These are phyloP conservation scores for Bolboschoenus planiculmis DNA, from an alignment of 176 grass and related monocot genomes.

Conservation along the genomic window DNA sequence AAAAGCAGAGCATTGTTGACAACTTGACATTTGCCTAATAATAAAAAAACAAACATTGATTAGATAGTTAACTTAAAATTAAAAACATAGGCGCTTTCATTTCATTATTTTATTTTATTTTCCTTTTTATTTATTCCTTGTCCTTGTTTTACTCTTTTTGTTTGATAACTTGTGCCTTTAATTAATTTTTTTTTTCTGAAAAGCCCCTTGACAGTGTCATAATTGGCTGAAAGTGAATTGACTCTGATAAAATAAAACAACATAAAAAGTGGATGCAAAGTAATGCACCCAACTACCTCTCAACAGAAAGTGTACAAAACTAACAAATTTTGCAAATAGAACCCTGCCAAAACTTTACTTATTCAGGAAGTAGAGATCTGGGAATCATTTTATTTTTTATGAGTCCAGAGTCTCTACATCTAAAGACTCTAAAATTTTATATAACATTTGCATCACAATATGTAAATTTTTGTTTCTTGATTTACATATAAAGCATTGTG, in stretches of 20 bases:
- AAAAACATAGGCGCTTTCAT: not conserved
- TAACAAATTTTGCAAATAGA: conserved; percentile 13
- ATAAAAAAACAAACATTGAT: not conserved
- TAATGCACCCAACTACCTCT: conserved; percentile 14
- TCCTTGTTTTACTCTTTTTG: conserved; percentile 2
- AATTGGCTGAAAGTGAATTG: conserved; percentile 18
- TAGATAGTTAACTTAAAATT: not conserved
- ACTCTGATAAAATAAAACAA: conserved; percentile 9
- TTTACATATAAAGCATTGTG: no score
- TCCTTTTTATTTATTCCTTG: not conserved
- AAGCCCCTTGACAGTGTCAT: conserved; percentile 1
- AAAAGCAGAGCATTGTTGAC: not conserved
- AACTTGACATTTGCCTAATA: not conserved
- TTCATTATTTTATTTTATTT: not conserved
- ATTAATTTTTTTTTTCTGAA: conserved; percentile 20
- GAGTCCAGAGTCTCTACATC: no score
- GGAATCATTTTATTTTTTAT: not conserved
- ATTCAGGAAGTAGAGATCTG: not conserved
- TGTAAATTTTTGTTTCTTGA: no score
- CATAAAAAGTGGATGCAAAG: not conserved
- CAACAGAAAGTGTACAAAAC: conserved; percentile 1
- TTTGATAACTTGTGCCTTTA: not conserved
- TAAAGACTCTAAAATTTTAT: no score
- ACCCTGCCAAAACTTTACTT: not conserved
- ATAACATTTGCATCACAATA: no score